Evolutionary conservation across 305 asterid genomes (phyloP).

Genomic region (Petunia hybrid): DNA sequence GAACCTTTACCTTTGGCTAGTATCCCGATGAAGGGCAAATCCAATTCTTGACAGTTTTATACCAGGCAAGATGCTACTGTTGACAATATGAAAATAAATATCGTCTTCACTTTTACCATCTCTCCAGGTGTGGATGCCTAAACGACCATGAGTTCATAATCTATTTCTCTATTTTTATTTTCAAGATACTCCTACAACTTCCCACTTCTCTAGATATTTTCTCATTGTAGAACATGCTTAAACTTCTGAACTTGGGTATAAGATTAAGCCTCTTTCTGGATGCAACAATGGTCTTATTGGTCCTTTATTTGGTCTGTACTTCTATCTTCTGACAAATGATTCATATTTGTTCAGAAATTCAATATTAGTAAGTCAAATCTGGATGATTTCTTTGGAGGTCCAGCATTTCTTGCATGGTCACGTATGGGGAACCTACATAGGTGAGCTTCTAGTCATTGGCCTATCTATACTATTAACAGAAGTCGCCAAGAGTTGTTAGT

Average conservation of each 20-base stretch:
- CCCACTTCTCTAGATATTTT: neutral
- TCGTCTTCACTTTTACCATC: neutral
- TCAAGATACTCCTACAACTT: conserved; percentile 10
- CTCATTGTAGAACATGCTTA: neutral
- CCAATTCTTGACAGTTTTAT: neutral
- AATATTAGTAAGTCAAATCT: conserved; percentile 66
- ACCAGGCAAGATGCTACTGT: neutral
- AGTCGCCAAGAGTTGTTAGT: neutral
- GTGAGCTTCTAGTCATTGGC: conserved; percentile 51
- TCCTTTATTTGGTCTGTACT: conserved; percentile 4
- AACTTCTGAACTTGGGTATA: neutral
- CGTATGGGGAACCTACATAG: conserved; percentile 89
- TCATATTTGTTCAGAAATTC: conserved; percentile 59
- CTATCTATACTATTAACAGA: neutral
- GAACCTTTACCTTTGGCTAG: neutral
- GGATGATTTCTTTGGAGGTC: conserved; percentile 88
- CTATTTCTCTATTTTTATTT: neutral
- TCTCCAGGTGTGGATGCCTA: neutral
- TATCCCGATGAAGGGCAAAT: neutral
- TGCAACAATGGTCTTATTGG: neutral
- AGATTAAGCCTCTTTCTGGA: neutral
- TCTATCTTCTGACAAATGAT: conserved; percentile 35
- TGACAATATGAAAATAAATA: neutral
- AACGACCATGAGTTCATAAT: neutral
- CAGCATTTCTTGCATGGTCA: conserved; percentile 94